A percentile compares a stretch with the other conserved stretches of the same genome.
Conservation (phyloP, 805 yeast genomes). For the Wickerhamiella spandovensis region DNA sequence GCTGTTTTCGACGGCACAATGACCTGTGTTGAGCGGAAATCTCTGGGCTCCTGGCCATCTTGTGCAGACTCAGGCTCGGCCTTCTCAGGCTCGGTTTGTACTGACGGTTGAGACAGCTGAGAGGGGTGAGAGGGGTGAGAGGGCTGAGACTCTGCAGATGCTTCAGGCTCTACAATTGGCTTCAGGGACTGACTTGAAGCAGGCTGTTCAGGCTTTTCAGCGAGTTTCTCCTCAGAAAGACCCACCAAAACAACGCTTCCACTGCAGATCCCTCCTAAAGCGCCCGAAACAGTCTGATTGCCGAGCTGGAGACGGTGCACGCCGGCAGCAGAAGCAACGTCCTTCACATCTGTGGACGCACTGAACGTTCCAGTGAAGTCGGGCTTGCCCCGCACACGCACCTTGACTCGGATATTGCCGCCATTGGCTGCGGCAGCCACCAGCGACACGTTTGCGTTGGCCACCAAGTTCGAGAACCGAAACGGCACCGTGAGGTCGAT, state of each 20-base stretch:
- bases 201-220: neutral
- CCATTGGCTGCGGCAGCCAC: neutral
- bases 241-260: neutral
- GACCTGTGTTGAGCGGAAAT: neutral
- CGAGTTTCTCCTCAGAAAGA: neutral
- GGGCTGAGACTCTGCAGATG: neutral
- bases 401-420: constrained; percentile 11
- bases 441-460: constrained; percentile 14
- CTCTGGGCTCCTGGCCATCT: neutral
- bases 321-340: constrained; percentile 7
- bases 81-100: neutral
- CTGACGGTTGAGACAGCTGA: neutral
- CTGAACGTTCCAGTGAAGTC: constrained; percentile 13
- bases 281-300: neutral
- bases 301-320: neutral
- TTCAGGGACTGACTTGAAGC: neutral
- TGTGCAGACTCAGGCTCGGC: neutral
- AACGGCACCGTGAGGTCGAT: constrained; percentile 15
- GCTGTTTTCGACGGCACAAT: neutral
- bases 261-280: neutral
- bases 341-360: constrained; percentile 1
- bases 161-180: no score
- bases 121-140: neutral
- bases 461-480: constrained; percentile 14
- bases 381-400: constrained; percentile 7